Evolutionary conservation across 2,329 filamentous ascomycete genomes (phyloP).

Genomic region (Colletotrichum eremochloae): DNA sequence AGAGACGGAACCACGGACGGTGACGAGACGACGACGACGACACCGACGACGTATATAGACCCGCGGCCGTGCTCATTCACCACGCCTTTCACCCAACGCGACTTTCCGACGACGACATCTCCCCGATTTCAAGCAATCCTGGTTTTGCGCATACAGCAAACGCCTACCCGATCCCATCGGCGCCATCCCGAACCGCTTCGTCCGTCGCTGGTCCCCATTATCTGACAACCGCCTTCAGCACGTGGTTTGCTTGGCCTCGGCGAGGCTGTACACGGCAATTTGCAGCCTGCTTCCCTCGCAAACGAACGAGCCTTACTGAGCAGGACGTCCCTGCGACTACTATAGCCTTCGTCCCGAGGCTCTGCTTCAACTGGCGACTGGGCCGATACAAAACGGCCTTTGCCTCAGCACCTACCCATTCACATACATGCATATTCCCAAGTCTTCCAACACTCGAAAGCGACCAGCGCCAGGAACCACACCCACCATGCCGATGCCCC

Average conservation of each 20-base stretch:
- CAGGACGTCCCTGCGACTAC: constrained; percentile 19
- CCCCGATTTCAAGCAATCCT: constrained; percentile 11
- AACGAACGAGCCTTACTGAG: constrained; percentile 31
- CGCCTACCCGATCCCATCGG: constrained; percentile 8
- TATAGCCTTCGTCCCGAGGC: constrained; percentile 16
- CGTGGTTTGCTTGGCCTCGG: constrained; percentile 15
- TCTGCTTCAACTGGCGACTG: constrained; percentile 29
- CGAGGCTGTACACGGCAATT: constrained; percentile 30
- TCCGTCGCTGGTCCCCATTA: constrained; percentile 12
- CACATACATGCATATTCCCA: constrained; percentile 47
- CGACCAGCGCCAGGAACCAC: constrained; percentile 79
- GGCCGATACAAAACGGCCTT: constrained; percentile 24
- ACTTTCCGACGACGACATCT: constrained; percentile 11
- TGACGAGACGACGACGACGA: not conserved
- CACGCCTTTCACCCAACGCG: constrained; percentile 26
- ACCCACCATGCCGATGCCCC: constrained; percentile 69
- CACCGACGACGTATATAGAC: constrained; percentile 24
- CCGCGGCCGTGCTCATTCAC: constrained; percentile 5
- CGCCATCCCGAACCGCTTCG: constrained; percentile 17
- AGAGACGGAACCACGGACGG: constrained; percentile 2
- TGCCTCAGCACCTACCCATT: constrained; percentile 3
- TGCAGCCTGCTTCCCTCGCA: constrained; percentile 20
- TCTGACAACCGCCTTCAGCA: constrained; percentile 7
- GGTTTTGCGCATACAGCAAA: constrained; percentile 24
- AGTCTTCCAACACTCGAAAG: constrained; percentile 74